A percentile compares a stretch with the other conserved stretches of the same genome.
These are phyloP conservation scores for Fomitopsis pulvina DNA, from an alignment of 768 basidiomycete species.

Conservation along the genomic window DNA sequence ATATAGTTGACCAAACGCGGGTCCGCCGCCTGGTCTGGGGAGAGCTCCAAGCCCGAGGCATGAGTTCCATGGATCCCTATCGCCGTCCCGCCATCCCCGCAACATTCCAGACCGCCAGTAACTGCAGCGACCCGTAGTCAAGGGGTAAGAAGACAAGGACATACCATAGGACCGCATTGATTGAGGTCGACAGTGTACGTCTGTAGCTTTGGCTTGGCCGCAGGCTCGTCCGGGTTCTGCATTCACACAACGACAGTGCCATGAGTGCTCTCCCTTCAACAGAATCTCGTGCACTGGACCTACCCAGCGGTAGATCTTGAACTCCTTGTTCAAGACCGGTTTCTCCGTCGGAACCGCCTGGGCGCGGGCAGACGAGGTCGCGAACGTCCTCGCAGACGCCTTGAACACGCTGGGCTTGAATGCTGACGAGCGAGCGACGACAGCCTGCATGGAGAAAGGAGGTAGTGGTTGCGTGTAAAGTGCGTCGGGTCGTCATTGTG, in stretches of 20 bases:
- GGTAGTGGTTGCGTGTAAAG: not conserved
- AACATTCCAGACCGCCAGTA: too few species aligned
- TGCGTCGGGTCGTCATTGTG: not conserved
- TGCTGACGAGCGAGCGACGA: conserved; percentile 4
- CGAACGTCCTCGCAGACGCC: conserved; percentile 20
- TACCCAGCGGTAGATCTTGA: conserved; percentile 99
- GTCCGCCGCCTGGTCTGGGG: too few species aligned
- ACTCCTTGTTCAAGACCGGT: conserved; percentile 78
- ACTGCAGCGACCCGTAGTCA: too few species aligned
- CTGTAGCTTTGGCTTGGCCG: conserved; percentile 86
- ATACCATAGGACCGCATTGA: conserved; percentile 92
- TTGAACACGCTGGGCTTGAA: not conserved
- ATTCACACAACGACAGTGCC: not conserved
- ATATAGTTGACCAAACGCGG: too few species aligned
- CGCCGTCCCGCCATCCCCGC: too few species aligned
- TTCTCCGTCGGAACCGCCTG: conserved; percentile 54
- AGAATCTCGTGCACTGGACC: conserved; percentile 18
- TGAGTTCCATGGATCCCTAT: too few species aligned
- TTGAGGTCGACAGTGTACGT: conserved; percentile 89
- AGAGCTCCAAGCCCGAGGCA: too few species aligned
- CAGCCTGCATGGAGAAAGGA: conserved; percentile 4
- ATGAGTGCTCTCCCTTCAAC: not conserved
- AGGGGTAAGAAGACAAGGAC: conserved; percentile 15
- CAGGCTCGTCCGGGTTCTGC: conserved; percentile 89
- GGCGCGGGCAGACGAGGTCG: conserved; percentile 21